These are phyloP conservation scores for Xylaria venustula DNA, from an alignment of 495 filamentous ascomycete species.

Conservation along the genomic window DNA sequence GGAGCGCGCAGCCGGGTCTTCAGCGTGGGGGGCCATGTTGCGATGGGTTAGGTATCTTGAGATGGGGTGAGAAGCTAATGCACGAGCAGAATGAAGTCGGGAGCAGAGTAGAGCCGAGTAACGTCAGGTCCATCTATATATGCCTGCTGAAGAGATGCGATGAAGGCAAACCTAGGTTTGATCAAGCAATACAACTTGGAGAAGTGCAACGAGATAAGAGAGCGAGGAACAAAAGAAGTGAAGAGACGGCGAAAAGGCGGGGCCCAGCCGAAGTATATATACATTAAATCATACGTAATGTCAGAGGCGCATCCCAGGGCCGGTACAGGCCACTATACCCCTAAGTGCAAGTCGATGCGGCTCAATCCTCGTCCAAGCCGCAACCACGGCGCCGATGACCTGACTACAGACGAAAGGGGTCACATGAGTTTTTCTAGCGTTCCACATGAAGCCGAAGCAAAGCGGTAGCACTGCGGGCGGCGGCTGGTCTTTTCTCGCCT, in stretches of 20 bases:
- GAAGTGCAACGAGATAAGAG: constrained; percentile 19
- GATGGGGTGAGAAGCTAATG: not conserved
- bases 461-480: constrained; percentile 15
- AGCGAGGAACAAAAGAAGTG: constrained; percentile 9
- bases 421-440: constrained; percentile 27
- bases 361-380: constrained; percentile 30
- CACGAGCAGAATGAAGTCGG: not conserved
- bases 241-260: constrained; percentile 21
- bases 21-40: constrained; percentile 59
- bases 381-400: constrained; percentile 23
- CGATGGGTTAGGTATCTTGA: not conserved
- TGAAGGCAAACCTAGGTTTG: too few species aligned
- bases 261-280: constrained; percentile 18
- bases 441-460: constrained; percentile 29
- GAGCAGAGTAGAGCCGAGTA: not conserved
- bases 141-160: too few species aligned
- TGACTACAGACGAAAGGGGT: constrained; percentile 23
- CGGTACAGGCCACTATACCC: constrained; percentile 47
- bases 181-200: constrained; percentile 21
- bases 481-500: not conserved
- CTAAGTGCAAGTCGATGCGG: constrained; percentile 67
- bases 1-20: constrained; percentile 33
- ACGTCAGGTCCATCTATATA: not conserved
- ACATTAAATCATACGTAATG: constrained; percentile 28
- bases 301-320: constrained; percentile 19